These are phyloP conservation scores for Mucor saturninus DNA, from an alignment of 371 early-diverging fungal species.

Conservation along the genomic window DNA sequence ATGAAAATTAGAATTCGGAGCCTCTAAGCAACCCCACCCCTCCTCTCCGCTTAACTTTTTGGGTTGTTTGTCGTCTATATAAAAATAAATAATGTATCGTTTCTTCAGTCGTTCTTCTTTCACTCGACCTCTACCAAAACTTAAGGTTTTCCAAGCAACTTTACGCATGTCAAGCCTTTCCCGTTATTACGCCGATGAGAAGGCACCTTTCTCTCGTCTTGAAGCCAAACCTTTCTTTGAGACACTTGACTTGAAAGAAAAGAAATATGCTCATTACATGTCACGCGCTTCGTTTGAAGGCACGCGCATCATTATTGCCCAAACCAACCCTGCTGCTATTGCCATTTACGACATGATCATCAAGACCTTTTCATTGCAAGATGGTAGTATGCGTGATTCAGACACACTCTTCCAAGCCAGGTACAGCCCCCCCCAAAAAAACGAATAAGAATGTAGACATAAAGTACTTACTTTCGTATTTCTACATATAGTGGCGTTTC, in stretches of 20 bases:
- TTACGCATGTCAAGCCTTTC: slow-evolving; percentile 19
- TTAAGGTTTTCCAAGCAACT: background rate
- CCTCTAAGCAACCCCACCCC: too few relatives aligned
- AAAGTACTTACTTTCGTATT: background rate
- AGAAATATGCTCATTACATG: slow-evolving; percentile 67
- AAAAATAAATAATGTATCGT: background rate
- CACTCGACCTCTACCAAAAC: background rate
- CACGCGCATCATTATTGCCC: slow-evolving; percentile 50
- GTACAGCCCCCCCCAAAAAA: slow-evolving; percentile 23
- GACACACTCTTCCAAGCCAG: slow-evolving; percentile 33
- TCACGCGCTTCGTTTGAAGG: slow-evolving; percentile 64
- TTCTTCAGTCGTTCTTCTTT: slow-evolving; percentile 3
- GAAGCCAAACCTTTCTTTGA: slow-evolving; percentile 63
- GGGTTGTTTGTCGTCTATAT: too few relatives aligned
- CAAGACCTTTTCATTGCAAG: slow-evolving; percentile 29
- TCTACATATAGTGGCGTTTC: slow-evolving; percentile 39
- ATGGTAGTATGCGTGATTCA: slow-evolving; percentile 30
- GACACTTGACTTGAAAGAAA: slow-evolving; percentile 49
- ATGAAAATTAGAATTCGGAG: too few relatives aligned
- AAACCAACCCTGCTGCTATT: slow-evolving; percentile 48
- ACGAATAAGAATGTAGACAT: background rate
- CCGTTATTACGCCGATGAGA: slow-evolving; percentile 53
- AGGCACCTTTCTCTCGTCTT: slow-evolving; percentile 53
- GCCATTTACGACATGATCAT: slow-evolving; percentile 49
- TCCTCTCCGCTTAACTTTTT: too few relatives aligned